Percentiles rank a stretch among this genome's conserved stretches.
phyloP scores from a whole-genome alignment of 1,284 basidiomycete species.

The Clitocybe nebularis region DNA sequence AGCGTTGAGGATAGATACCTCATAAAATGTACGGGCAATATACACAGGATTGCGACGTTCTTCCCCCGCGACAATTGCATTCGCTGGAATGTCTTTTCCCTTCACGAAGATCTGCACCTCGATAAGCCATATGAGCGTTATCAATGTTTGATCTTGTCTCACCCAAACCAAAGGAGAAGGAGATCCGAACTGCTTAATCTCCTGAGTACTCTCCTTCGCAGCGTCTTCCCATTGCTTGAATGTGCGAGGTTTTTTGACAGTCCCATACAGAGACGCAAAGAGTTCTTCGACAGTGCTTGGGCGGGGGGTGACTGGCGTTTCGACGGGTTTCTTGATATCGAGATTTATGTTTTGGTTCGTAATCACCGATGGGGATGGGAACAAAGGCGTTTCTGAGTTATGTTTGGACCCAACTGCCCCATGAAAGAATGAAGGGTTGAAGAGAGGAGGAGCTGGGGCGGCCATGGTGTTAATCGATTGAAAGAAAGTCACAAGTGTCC shows the following conservation, averaged over 20 bases:
- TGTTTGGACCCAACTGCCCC: too few relatives aligned
- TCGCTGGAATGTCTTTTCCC: conserved; percentile 17
- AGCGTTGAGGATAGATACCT: conserved; percentile 10
- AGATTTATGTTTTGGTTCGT: too few relatives aligned
- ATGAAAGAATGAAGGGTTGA: too few relatives aligned
- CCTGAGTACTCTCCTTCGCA: conserved; percentile 6
- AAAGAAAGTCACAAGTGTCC: too few relatives aligned
- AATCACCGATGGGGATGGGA: too few relatives aligned
- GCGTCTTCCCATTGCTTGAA: conserved; percentile 13
- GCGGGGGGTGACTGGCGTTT: too few relatives aligned
- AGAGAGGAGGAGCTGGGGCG: too few relatives aligned
- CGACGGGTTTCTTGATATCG: too few relatives aligned
- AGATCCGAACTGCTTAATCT: conserved; percentile 9
- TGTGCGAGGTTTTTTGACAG: conserved; percentile 8
- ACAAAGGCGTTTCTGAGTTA: too few relatives aligned
- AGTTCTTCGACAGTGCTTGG: conserved; percentile 1
- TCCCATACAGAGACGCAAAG: too few relatives aligned
- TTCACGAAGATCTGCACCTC: conserved; percentile 16
- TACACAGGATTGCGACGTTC: conserved; percentile 17
- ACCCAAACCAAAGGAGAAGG: conserved; percentile 14
- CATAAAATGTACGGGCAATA: conserved; percentile 21
- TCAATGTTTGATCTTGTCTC: neutral
- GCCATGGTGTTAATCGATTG: too few relatives aligned
- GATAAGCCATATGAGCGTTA: neutral
- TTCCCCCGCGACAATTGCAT: conserved; percentile 20